These are phyloP conservation scores for Simplicillium aogashimaense DNA, from an alignment of 2,329 filamentous ascomycete genomes.

Conservation along the genomic window DNA sequence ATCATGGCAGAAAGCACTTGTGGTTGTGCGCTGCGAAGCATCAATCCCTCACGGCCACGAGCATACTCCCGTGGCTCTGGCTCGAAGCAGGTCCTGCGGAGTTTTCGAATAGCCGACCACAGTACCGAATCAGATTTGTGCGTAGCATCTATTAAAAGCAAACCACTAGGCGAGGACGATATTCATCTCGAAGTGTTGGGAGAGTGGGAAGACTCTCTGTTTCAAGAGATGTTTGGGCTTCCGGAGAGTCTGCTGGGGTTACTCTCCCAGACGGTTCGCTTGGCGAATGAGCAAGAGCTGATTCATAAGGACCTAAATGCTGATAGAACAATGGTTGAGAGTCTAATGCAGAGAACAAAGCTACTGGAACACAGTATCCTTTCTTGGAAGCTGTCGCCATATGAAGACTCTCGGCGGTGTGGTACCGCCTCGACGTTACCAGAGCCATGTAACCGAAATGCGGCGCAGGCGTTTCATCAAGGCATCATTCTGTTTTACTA, in stretches of 20 bases:
- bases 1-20: slow-evolving; percentile 4
- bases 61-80: background rate
- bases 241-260: slow-evolving; percentile 2
- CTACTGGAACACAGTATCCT: slow-evolving; percentile 1
- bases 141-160: background rate
- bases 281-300: slow-evolving; percentile 4
- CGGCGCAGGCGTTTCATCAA: background rate
- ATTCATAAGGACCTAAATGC: background rate
- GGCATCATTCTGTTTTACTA: slow-evolving; percentile 3
- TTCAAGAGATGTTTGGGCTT: slow-evolving; percentile 1
- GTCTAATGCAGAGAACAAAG: slow-evolving; percentile 1
- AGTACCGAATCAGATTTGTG: slow-evolving; percentile 2
- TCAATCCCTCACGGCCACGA: slow-evolving; percentile 1
- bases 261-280: slow-evolving; percentile 2
- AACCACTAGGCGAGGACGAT: background rate
- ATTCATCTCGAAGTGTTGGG: slow-evolving; percentile 2
- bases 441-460: no score
- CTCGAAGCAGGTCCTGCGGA: slow-evolving; percentile 1
- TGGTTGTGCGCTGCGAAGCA: slow-evolving; percentile 2
- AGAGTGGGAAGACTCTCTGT: background rate
- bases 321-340: background rate
- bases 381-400: background rate
- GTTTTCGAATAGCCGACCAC: slow-evolving; percentile 2
- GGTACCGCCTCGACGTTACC: no score
- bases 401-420: no score